These are phyloP conservation scores for Geotrichum candidum DNA, from an alignment of 1,139 yeast species.

Conservation along the genomic window DNA sequence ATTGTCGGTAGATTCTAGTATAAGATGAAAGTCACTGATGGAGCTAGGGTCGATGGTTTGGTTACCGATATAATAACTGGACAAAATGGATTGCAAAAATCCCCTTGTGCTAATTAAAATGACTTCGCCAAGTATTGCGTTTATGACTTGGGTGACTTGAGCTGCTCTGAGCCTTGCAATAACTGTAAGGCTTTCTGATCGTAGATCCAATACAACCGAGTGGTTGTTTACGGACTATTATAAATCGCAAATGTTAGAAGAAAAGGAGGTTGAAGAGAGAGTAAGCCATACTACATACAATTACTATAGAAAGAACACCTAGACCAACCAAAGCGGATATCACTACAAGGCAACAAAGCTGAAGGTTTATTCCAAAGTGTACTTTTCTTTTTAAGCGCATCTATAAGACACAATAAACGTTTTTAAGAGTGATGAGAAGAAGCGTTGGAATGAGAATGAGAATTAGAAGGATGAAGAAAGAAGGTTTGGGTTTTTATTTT, in stretches of 20 bases:
- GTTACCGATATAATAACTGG: constrained; percentile 20
- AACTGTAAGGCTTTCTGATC: constrained; percentile 67
- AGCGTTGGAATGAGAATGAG: neutral
- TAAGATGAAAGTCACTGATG: constrained; percentile 20
- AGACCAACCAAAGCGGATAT: constrained; percentile 63
- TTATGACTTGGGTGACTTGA: constrained; percentile 66
- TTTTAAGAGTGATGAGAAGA: neutral
- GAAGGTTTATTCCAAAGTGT: constrained; percentile 12
- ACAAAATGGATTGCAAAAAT: constrained; percentile 29
- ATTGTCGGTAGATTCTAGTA: constrained; percentile 28
- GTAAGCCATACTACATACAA: constrained; percentile 38
- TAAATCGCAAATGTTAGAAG: neutral
- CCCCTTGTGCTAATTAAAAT: constrained; percentile 28
- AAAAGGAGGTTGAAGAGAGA: neutral
- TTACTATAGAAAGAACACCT: constrained; percentile 62
- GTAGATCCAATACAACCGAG: constrained; percentile 50
- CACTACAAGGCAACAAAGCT: constrained; percentile 12
- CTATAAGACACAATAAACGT: neutral
- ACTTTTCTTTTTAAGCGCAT: constrained; percentile 3
- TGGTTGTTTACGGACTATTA: constrained; percentile 51
- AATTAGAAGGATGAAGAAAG: neutral
- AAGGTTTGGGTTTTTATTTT: neutral
- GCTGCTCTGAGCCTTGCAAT: constrained; percentile 78
- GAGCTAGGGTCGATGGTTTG: constrained; percentile 17
- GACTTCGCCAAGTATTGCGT: constrained; percentile 57